phyloP scores from a whole-genome alignment of 768 basidiomycete genomes.

The Suillus hirtellus region DNA sequence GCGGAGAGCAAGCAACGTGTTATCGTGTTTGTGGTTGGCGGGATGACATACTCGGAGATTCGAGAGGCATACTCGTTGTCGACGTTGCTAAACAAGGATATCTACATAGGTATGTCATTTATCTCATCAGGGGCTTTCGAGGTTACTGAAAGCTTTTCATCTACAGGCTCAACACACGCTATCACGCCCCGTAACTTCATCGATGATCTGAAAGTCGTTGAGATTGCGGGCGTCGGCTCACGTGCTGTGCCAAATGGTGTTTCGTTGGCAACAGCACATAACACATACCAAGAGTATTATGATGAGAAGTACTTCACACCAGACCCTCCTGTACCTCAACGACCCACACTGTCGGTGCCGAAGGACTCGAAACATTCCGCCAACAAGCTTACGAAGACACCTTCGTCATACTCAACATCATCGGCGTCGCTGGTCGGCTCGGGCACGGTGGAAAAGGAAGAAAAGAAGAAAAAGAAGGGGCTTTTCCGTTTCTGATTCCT shows the following conservation, averaged over 20 bases:
- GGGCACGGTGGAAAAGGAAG: slow-evolving; percentile 46
- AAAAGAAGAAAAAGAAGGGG: slow-evolving; percentile 79
- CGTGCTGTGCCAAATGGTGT: slow-evolving; percentile 70
- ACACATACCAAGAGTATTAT: slow-evolving; percentile 73
- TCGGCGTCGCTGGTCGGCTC: slow-evolving; percentile 46
- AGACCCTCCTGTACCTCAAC: slow-evolving; percentile 51
- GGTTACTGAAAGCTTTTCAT: background rate
- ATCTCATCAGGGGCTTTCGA: slow-evolving; percentile 59
- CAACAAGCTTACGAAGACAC: slow-evolving; percentile 35
- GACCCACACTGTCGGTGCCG: slow-evolving; percentile 9
- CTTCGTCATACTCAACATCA: slow-evolving; percentile 53
- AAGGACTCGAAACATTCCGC: slow-evolving; percentile 32
- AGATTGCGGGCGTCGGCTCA: slow-evolving; percentile 85
- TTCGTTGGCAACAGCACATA: slow-evolving; percentile 44
- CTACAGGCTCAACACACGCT: slow-evolving; percentile 86
- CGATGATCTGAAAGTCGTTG: slow-evolving; percentile 84
- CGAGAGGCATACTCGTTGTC: slow-evolving; percentile 85
- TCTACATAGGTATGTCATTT: slow-evolving; percentile 73
- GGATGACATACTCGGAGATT: slow-evolving; percentile 95
- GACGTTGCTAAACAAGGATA: slow-evolving; percentile 74
- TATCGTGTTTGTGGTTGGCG: slow-evolving; percentile 90
- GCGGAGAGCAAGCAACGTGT: slow-evolving; percentile 70
- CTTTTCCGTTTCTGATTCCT: slow-evolving; percentile 60
- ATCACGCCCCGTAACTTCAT: slow-evolving; percentile 82
- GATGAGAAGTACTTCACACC: slow-evolving; percentile 75